Base-by-base conservation (phyloP, 106 monocot species). In the Apostasia shenzhenica region DNA sequence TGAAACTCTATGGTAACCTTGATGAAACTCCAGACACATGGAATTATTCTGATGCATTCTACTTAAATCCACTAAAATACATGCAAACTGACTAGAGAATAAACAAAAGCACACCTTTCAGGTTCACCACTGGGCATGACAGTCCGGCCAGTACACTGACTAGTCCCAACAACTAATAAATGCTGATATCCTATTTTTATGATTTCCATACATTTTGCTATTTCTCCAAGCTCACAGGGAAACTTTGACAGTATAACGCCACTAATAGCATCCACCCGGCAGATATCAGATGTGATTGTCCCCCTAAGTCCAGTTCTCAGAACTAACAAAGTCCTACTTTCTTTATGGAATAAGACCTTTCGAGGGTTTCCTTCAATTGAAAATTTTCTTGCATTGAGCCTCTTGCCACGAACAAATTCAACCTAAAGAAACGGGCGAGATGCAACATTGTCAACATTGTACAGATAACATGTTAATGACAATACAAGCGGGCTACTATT, bases 121-220 rank as follows among this genome's bases (percentile, higher is more conserved):
- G 97, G 74, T 87, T 99, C 99, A 52, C 93, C 93, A 78, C 75
- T 99, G 2, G 93, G 81, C 99, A 99, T 90, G 51, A 88, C 79
- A 66, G 68, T 59, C 48, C 75, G 78, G 9, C 84, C 86, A 62
- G 73, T 8, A 68, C 78, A 79, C 12, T 83, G 80, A 80, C 81
- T 85, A 41, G 99, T 99, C 75, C 99, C 99, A 72, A 99, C 87
- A 71, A 99, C 68, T 77, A 99, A 76, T 2, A 93, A 73, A 67
- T 88, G 81, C 40, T 85, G 83, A 70, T 68, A 79, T 67, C 93
- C 99, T 75, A 85, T 76, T 66, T 73, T 90, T 55, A 88, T 54
- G 54, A 99, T 77, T 74, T 90, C 63, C 92, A 99, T 93, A 66
- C 90, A 90, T 85, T 93, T 99, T 66, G 87, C 99, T 39, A 76